Evolutionary conservation across 352 stramenopile species (phyloP).

Genomic region (Elongisporangium undulatum): DNA sequence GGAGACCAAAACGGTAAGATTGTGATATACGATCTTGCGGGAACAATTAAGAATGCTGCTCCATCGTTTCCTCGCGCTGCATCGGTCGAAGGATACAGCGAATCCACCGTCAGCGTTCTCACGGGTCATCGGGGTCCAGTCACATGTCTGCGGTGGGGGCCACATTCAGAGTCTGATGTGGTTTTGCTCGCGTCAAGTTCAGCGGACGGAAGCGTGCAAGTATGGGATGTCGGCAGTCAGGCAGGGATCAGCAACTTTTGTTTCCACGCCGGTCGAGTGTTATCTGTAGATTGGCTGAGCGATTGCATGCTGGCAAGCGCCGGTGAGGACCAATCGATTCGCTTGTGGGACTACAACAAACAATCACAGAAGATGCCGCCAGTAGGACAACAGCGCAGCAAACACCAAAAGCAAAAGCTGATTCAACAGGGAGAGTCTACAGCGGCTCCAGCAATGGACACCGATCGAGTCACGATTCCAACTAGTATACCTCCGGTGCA

Average conservation of each 20-base stretch:
- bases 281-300: conserved; percentile 53
- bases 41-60: background rate
- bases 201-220: conserved; percentile 42
- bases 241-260: conserved; percentile 27
- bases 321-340: conserved; percentile 66
- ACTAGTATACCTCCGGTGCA: too few relatives aligned
- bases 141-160: conserved; percentile 42
- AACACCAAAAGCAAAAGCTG: background rate
- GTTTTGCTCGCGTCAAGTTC: conserved; percentile 44
- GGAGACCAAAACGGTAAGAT: conserved; percentile 46
- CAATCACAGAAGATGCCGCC: conserved; percentile 7
- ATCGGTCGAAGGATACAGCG: background rate
- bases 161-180: background rate
- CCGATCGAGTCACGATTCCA: too few relatives aligned
- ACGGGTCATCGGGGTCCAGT: conserved; percentile 34
- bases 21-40: conserved; percentile 35
- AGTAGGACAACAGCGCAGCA: background rate
- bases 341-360: conserved; percentile 47
- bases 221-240: conserved; percentile 36
- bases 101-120: conserved; percentile 19
- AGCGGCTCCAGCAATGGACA: background rate
- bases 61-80: background rate
- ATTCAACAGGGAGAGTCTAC: background rate
- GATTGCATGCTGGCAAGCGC: conserved; percentile 40
- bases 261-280: conserved; percentile 44